These are phyloP conservation scores for Decorospora gaudefroyi DNA, from an alignment of 2,329 filamentous ascomycete genomes.

Conservation along the genomic window DNA sequence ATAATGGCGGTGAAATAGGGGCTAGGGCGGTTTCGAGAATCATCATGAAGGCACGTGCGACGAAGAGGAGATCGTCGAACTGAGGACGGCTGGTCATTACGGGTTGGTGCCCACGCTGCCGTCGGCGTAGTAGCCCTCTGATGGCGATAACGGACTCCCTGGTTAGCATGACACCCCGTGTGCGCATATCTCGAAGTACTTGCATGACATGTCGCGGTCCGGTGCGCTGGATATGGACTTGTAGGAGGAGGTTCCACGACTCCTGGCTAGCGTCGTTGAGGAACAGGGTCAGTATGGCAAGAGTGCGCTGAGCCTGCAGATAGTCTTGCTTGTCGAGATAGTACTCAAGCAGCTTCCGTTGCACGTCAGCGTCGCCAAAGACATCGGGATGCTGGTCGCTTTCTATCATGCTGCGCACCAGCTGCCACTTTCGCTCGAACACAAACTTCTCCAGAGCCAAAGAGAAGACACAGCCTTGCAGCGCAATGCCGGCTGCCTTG, in stretches of 20 bases:
- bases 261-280: constrained; percentile 44
- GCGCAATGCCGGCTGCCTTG: constrained; percentile 63
- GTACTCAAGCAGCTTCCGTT: constrained; percentile 58
- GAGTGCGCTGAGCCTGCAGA: constrained; percentile 59
- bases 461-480: constrained; percentile 67
- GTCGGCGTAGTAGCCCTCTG: constrained; percentile 46
- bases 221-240: constrained; percentile 44
- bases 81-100: not conserved
- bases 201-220: constrained; percentile 33
- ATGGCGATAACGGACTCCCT: constrained; percentile 51
- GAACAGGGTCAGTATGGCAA: constrained; percentile 58
- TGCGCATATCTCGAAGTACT: constrained; percentile 57
- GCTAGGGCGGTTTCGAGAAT: constrained; percentile 53
- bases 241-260: constrained; percentile 56
- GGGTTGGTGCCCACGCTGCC: constrained; percentile 48
- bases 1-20: constrained; percentile 52
- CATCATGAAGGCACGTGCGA: constrained; percentile 55
- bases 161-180: constrained; percentile 50
- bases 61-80: constrained; percentile 51
- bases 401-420: constrained; percentile 58
- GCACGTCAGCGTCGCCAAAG: constrained; percentile 60
- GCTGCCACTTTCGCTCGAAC: constrained; percentile 56
- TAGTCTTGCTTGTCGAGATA: constrained; percentile 59
- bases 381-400: constrained; percentile 69
- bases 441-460: constrained; percentile 68